phyloP scores from a whole-genome alignment of 441 rosid genomes.

The Breynia disticha region DNA sequence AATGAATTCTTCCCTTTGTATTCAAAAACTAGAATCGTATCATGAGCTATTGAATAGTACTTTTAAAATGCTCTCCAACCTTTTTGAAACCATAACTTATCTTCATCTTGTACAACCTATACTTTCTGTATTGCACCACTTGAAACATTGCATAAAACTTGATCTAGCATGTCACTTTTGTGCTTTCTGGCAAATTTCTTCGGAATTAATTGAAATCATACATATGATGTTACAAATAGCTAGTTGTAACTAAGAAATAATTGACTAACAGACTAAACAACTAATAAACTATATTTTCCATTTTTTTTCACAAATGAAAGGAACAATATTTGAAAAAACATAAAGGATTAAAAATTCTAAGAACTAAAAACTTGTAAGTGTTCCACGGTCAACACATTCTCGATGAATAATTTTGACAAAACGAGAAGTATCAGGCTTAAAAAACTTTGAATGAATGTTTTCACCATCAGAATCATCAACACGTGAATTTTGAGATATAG shows the following conservation, averaged over 20 bases:
- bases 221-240: neutral
- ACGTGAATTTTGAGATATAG: too few species aligned
- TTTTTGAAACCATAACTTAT: slow-evolving; percentile 27
- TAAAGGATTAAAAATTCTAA: neutral
- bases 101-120: slow-evolving; percentile 10
- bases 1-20: slow-evolving; percentile 22
- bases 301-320: neutral
- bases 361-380: neutral
- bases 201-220: neutral
- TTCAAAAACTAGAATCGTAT: slow-evolving; percentile 28
- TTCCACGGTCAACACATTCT: neutral
- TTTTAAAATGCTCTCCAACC: slow-evolving; percentile 39
- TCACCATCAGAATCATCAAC: neutral
- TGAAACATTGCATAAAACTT: neutral
- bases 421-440: neutral
- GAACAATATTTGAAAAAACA: neutral
- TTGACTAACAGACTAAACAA: neutral
- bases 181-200: slow-evolving; percentile 3
- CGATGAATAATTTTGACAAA: neutral
- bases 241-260: neutral
- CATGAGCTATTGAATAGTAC: slow-evolving; percentile 18
- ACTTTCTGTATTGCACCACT: slow-evolving; percentile 18
- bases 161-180: slow-evolving; percentile 1
- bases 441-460: neutral
- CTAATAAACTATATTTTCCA: neutral